Evolutionary conservation across 2,329 filamentous ascomycete genomes (phyloP).

Genomic region (Incumbomyces lentus): DNA sequence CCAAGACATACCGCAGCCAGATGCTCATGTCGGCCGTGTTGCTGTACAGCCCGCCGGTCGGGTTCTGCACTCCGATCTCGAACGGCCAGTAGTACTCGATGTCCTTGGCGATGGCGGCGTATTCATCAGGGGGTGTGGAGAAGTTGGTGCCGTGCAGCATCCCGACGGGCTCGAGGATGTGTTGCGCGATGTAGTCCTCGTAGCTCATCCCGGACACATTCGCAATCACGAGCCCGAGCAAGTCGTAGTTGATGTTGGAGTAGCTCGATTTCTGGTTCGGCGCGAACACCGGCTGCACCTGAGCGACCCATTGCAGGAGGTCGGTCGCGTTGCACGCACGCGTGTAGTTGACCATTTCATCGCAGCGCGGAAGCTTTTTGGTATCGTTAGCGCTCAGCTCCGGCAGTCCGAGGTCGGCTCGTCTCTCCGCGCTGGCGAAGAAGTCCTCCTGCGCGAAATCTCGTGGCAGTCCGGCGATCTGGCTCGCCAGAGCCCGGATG

Average conservation of each 20-base stretch:
- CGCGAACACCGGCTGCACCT: slow-evolving; percentile 15
- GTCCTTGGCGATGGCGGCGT: slow-evolving; percentile 19
- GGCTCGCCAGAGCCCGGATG: slow-evolving; percentile 20
- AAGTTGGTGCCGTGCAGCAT: slow-evolving; percentile 14
- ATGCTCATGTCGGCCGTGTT: slow-evolving; percentile 32
- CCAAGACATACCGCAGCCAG: slow-evolving; percentile 34
- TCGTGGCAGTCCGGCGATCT: slow-evolving; percentile 22
- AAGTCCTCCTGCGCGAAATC: slow-evolving; percentile 19
- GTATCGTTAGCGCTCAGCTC: background rate
- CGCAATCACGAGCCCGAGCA: slow-evolving; percentile 22
- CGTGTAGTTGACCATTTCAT: slow-evolving; percentile 2
- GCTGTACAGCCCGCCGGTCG: slow-evolving; percentile 34
- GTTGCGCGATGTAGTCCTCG: slow-evolving; percentile 17
- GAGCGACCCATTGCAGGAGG: background rate
- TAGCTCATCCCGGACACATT: slow-evolving; percentile 22
- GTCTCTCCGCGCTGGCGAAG: slow-evolving; percentile 5
- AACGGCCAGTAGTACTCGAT: slow-evolving; percentile 6
- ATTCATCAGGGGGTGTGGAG: slow-evolving; percentile 12
- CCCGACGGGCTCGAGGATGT: slow-evolving; percentile 16
- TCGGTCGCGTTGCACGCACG: background rate
- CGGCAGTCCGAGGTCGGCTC: slow-evolving; percentile 13
- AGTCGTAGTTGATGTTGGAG: slow-evolving; percentile 23
- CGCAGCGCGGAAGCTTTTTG: background rate
- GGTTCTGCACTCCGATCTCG: slow-evolving; percentile 6
- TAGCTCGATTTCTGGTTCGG: slow-evolving; percentile 22